Evolutionary conservation across 208 protist genomes (phyloP).

Genomic region (Perkinsela sp.): DNA sequence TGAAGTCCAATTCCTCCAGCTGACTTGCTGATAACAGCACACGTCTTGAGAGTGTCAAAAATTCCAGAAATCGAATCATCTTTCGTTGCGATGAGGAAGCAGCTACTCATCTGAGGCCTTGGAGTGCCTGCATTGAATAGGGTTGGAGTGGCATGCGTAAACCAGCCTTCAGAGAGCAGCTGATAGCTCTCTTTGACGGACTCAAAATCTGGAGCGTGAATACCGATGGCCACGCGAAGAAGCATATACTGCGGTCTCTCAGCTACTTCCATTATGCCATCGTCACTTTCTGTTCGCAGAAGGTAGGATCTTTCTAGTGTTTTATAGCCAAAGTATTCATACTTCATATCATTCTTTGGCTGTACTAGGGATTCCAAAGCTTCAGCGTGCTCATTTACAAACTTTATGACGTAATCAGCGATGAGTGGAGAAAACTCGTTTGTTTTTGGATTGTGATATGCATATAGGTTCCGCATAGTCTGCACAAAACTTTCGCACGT

Average conservation of each 20-base stretch:
- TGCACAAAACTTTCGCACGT: conserved; percentile 19
- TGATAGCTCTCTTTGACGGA: conserved; percentile 57
- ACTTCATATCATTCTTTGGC: conserved; percentile 44
- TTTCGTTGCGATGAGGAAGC: conserved; percentile 56
- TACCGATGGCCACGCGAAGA: conserved; percentile 68
- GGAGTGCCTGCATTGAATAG: conserved; percentile 62
- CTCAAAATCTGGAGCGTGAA: conserved; percentile 37
- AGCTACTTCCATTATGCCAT: conserved; percentile 9
- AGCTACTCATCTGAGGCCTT: conserved; percentile 29
- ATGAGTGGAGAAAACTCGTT: conserved; percentile 19
- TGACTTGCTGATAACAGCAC: conserved; percentile 48
- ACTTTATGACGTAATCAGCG: conserved; percentile 23
- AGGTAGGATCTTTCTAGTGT: conserved; percentile 71
- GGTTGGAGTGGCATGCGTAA: conserved; percentile 67
- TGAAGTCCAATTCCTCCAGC: conserved; percentile 68
- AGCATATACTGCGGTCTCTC: conserved; percentile 78
- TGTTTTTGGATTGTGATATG: conserved; percentile 35
- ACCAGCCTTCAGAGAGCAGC: conserved; percentile 23
- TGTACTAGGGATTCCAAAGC: conserved; percentile 19
- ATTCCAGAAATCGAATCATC: conserved; percentile 70
- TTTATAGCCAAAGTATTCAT: conserved; percentile 70
- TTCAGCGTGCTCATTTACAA: conserved; percentile 14
- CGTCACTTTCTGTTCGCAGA: conserved; percentile 18
- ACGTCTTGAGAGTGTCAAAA: conserved; percentile 67
- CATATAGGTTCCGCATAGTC: conserved; percentile 15